Percentiles rank a stretch among this genome's conserved stretches.
phyloP scores from a whole-genome alignment of 2,329 filamentous ascomycete genomes.

The Magnaporthales sp. region DNA sequence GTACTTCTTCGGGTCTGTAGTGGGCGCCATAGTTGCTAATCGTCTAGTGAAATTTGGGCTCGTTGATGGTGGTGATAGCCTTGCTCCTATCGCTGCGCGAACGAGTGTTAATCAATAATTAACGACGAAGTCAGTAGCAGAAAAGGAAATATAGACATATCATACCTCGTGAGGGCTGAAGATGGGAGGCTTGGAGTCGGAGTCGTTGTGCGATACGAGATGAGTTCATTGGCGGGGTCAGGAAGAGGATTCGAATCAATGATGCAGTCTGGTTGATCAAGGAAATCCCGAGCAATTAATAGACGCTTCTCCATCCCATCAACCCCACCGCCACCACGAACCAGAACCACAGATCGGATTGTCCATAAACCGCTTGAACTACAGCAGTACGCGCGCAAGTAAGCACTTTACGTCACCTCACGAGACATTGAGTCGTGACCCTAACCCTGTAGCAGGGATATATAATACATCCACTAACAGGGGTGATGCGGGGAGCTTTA shows the following conservation, averaged over 20 bases:
- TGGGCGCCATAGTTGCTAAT: slow-evolving; percentile 50
- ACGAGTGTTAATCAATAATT: slow-evolving; percentile 11
- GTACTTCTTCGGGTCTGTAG: slow-evolving; percentile 69
- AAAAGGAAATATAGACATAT: background rate
- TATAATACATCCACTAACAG: background rate
- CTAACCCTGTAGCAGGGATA: background rate
- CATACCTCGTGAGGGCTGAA: background rate
- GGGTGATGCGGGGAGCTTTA: background rate
- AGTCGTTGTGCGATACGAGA: slow-evolving; percentile 19
- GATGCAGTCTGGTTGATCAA: background rate
- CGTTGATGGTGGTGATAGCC: background rate
- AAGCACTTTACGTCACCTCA: background rate
- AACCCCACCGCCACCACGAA: background rate
- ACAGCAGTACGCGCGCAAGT: background rate
- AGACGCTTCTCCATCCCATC: background rate
- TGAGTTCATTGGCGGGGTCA: slow-evolving; percentile 18
- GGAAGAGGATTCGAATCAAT: background rate
- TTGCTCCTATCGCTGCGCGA: background rate
- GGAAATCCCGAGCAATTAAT: background rate
- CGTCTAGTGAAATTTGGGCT: slow-evolving; percentile 8
- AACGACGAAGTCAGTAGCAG: slow-evolving; percentile 8
- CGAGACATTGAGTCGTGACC: background rate
- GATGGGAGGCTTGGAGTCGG: slow-evolving; percentile 16
- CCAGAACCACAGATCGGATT: background rate
- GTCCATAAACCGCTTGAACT: background rate